Evolutionary conservation across 2,329 filamentous ascomycete species (phyloP), one percentile per base, ranked within the genome.

Genomic region (Alternaria ethzedia): DNA sequence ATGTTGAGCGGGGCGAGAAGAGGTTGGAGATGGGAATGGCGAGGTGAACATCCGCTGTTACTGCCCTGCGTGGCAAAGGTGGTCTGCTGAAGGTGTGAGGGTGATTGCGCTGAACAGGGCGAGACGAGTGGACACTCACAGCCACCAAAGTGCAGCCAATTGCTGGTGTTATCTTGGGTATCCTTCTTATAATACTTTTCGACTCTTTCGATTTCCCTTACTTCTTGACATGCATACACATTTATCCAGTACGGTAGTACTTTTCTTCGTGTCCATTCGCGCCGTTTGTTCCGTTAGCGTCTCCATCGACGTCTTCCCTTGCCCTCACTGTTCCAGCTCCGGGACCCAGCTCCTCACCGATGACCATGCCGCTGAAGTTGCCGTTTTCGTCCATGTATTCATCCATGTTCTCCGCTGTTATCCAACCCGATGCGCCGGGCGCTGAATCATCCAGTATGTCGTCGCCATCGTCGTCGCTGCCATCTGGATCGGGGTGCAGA

Each of bases 381-480:
- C 79, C 80, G 30, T 80, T 70, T 50, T 78, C 79, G 61, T 81
- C 79, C 49, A 78, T 54, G 75, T 89, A 97, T 70, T 97, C 88
- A 67, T 91, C 85, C 77, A 97, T 90, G 73, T 97, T 98, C 60
- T 97, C 95, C 9, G 92, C 91, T 15, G 95, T 98, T 75, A 98
- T 94, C 92, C 92, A 95, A 0, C 91, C 91, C 0, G 87, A 88
- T 54, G 91, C 92, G 1, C 91, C 91, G 0, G 91, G 90, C 78
- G 91, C 87, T 0, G 89, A 88, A 1, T 73, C 78, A 12, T 80
- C 82, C 75, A 84, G 43, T 2, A 66, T 36, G 21, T 67, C 65
- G 0, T 86, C 86, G 1, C 87, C 87, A 2, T 86, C 88, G 2
- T 87, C 88, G 12, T 86, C 87, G 4, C 85, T 87, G 10, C 83